A percentile compares a stretch with the other conserved stretches of the same genome.
Conservation (phyloP, 1,284 basidiomycete genomes). For the Pholiota adiposa region DNA sequence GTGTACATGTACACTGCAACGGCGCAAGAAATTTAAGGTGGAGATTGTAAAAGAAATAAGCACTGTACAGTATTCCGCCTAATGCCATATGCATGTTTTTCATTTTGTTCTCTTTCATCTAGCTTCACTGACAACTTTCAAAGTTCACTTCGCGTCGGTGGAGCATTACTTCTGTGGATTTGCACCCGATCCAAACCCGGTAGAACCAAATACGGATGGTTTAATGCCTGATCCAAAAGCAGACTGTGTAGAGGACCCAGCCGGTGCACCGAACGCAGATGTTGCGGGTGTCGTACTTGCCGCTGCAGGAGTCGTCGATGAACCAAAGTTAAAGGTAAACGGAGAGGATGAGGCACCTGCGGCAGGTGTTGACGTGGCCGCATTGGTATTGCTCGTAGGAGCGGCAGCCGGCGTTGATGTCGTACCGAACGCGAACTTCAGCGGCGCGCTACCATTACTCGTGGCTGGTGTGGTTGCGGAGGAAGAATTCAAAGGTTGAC, state of each 20-base stretch:
- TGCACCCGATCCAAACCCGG: constrained; percentile 8
- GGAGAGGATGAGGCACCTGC: constrained; percentile 11
- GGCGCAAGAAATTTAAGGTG: background rate
- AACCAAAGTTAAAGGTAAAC: constrained; percentile 27
- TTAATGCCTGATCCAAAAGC: constrained; percentile 11
- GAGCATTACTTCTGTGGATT: background rate
- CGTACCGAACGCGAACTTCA: background rate
- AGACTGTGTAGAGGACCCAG: constrained; percentile 9
- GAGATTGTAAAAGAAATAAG: background rate
- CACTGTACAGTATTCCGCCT: background rate
- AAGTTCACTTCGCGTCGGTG: background rate
- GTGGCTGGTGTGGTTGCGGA: background rate
- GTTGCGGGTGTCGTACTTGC: constrained; percentile 18
- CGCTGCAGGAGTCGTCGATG: background rate
- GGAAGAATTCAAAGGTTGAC: background rate
- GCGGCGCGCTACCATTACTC: background rate
- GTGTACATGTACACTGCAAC: background rate
- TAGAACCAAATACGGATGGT: constrained; percentile 13
- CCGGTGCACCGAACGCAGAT: constrained; percentile 21
- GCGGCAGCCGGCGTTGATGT: constrained; percentile 12
- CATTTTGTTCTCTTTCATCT: background rate
- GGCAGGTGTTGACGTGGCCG: constrained; percentile 3
- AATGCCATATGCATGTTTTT: background rate
- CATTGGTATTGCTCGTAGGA: constrained; percentile 16
- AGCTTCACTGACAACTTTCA: background rate